phyloP scores from a whole-genome alignment of 1,284 basidiomycete genomes.

The Apiotrichum gamsii region DNA sequence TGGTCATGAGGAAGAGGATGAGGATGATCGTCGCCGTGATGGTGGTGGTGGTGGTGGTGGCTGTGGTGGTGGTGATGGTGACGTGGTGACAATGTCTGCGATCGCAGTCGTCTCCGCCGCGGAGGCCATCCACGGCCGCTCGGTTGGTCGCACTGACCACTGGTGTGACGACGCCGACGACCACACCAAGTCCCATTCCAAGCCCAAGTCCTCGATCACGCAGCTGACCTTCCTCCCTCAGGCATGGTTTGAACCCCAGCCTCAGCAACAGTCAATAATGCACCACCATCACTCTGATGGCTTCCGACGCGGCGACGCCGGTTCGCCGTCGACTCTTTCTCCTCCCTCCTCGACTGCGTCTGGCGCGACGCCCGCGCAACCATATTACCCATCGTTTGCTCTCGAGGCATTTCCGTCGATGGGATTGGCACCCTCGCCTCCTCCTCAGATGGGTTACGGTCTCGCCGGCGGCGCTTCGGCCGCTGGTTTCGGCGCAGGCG shows the following conservation, averaged over 20 bases:
- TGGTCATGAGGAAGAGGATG: too few relatives aligned
- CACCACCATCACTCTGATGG: slow-evolving; percentile 28
- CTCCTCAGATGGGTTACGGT: slow-evolving; percentile 25
- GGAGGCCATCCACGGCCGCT: too few relatives aligned
- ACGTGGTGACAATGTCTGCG: too few relatives aligned
- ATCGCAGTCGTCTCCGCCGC: too few relatives aligned
- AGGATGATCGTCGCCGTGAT: too few relatives aligned
- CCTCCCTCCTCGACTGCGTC: slow-evolving; percentile 39
- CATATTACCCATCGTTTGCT: slow-evolving; percentile 14
- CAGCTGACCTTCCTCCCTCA: slow-evolving; percentile 9
- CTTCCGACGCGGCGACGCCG: slow-evolving; percentile 31
- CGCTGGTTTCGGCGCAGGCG: slow-evolving; percentile 20
- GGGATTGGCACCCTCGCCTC: slow-evolving; percentile 39
- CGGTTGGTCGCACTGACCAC: too few relatives aligned
- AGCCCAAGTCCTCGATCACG: too few relatives aligned
- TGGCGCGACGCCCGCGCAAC: slow-evolving; percentile 18
- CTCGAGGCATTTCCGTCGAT: slow-evolving; percentile 21
- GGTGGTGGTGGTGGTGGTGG: too few relatives aligned
- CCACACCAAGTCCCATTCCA: too few relatives aligned
- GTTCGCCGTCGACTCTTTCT: slow-evolving; percentile 37
- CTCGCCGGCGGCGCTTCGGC: slow-evolving; percentile 19
- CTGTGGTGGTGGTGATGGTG: too few relatives aligned
- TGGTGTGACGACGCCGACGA: too few relatives aligned
- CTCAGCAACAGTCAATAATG: slow-evolving; percentile 18
- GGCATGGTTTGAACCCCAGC: slow-evolving; percentile 40